phyloP scores from a whole-genome alignment of 2,329 filamentous ascomycete species.

The Cladosporium cucumerinum region DNA sequence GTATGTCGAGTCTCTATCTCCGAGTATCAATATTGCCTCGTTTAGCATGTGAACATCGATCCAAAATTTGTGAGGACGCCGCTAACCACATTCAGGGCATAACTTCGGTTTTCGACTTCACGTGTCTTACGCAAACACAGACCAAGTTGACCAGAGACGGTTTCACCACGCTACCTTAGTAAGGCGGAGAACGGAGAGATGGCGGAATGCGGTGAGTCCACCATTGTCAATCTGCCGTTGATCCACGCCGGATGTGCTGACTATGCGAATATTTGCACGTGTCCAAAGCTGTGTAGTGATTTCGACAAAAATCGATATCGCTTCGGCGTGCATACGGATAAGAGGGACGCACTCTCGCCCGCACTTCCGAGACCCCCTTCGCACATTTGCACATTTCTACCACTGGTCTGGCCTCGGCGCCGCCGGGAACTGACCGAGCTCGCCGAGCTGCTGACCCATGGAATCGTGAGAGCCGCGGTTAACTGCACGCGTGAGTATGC shows the following conservation, averaged over 20 bases:
- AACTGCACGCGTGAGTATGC: not conserved
- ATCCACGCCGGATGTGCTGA: not conserved
- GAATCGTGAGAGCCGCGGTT: not conserved
- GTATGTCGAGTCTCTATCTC: not conserved
- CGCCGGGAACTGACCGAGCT: not conserved
- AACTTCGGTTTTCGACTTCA: slow-evolving; percentile 5
- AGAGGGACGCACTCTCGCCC: not conserved
- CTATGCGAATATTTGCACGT: not conserved
- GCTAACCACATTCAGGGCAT: not conserved
- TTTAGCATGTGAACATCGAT: slow-evolving; percentile 4
- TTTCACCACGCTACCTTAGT: slow-evolving; percentile 13
- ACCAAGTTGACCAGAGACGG: slow-evolving; percentile 6
- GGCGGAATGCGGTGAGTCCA: slow-evolving; percentile 9
- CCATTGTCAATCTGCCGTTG: slow-evolving; percentile 4
- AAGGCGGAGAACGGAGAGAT: slow-evolving; percentile 9
- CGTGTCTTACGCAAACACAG: not conserved
- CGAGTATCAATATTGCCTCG: not conserved
- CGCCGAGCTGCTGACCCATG: not conserved
- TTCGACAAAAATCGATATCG: slow-evolving; percentile 1
- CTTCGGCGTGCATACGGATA: not conserved
- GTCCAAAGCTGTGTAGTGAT: not conserved
- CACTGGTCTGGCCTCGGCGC: slow-evolving; percentile 2
- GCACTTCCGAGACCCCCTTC: not conserved
- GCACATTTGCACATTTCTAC: not conserved
- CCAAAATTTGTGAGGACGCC: slow-evolving; percentile 1